A percentile compares a stretch with the other conserved stretches of the same genome.
These are phyloP conservation scores for Encephalitozoon romaleae DNA, from an alignment of 371 early-diverging fungal species.

Conservation along the genomic window DNA sequence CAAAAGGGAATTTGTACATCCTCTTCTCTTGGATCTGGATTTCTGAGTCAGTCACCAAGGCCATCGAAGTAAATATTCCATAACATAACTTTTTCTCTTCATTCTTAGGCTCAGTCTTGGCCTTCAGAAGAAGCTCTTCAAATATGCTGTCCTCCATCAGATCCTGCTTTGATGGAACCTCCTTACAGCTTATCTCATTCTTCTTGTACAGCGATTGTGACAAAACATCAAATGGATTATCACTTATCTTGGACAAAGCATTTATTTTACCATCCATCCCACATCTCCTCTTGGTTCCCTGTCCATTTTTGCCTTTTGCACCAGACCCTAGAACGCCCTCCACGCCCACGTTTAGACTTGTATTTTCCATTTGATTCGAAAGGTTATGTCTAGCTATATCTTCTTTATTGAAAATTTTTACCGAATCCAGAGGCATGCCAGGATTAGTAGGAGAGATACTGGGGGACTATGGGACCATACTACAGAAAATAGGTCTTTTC, in stretches of 20 bases:
- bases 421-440: not conserved
- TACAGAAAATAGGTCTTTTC: constrained; percentile 21
- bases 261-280: not conserved
- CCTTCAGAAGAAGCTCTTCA: not conserved
- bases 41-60: not conserved
- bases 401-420: constrained; percentile 3
- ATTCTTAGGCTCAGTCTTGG: not conserved
- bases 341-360: not conserved
- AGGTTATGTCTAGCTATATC: not conserved
- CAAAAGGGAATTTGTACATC: constrained; percentile 30
- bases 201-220: not conserved
- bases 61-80: not conserved
- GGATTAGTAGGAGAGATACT: constrained; percentile 14
- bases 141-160: not conserved
- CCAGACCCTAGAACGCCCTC: too few relatives aligned
- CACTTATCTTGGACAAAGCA: not conserved
- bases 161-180: not conserved
- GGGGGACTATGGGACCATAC: constrained; percentile 40
- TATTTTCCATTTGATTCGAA: not conserved
- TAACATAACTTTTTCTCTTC: not conserved
- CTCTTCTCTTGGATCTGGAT: not conserved
- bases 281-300: not conserved
- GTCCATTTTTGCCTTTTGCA: not conserved
- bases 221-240: not conserved
- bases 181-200: not conserved